Percentiles rank a stretch among this genome's conserved stretches.
Evolutionary conservation across 2,329 filamentous ascomycete species (phyloP).

Genomic region (Hyphodiscus sp.): DNA sequence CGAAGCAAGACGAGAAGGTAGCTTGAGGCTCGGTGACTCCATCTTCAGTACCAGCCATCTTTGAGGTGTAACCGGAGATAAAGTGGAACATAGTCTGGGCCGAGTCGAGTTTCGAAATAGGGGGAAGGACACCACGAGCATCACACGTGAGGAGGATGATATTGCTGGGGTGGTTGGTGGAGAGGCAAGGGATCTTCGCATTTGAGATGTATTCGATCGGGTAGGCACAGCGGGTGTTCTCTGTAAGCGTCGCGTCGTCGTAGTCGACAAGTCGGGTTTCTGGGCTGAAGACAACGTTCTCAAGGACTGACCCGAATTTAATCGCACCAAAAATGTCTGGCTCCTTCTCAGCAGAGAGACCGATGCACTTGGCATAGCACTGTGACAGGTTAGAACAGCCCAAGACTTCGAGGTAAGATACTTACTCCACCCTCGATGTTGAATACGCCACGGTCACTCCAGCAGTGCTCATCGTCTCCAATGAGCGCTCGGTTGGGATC

Average conservation of each 20-base stretch:
- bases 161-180: constrained; percentile 83
- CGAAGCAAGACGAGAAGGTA: constrained; percentile 98
- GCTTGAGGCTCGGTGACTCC: constrained; percentile 95
- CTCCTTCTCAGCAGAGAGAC: constrained; percentile 96
- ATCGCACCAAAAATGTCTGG: constrained; percentile 96
- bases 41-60: constrained; percentile 99
- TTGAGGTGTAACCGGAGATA: constrained; percentile 99
- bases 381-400: constrained; percentile 14
- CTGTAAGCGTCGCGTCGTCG: constrained; percentile 87
- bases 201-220: constrained; percentile 99
- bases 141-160: constrained; percentile 98
- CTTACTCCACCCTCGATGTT: constrained; percentile 88
- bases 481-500: constrained; percentile 95
- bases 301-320: constrained; percentile 91
- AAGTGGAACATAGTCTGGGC: constrained; percentile 99
- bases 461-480: constrained; percentile 99
- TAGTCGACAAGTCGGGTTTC: constrained; percentile 88
- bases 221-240: constrained; percentile 98
- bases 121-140: constrained; percentile 91
- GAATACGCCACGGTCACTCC: constrained; percentile 94
- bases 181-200: constrained; percentile 96
- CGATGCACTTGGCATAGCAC: constrained; percentile 98
- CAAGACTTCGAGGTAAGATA: constrained; percentile 4
- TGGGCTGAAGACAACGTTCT: constrained; percentile 98
- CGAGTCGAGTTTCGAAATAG: constrained; percentile 92